Evolutionary conservation across 306 rosid genomes (phyloP), one percentile per base, ranked within the genome.

Genomic region (Erythrophleum fordii): DNA sequence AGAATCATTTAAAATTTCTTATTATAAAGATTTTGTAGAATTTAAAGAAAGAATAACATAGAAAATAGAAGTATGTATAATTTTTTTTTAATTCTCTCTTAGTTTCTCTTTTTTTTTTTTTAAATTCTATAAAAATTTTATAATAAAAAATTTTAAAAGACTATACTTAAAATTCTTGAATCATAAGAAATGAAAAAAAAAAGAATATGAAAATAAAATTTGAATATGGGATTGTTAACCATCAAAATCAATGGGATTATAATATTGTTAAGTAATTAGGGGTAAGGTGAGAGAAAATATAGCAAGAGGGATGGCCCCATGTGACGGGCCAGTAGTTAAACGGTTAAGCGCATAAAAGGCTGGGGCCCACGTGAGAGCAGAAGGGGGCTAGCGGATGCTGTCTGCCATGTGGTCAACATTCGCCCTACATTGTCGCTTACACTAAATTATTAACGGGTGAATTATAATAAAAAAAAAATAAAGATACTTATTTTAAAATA

Each of bases 341-440:
- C 39, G 65, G 71, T 46, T 48, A 58, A 78, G 77, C 23, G 59
- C 46, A 25, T 10, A 29, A 20, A 26, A 55, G 75, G 42, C n/a
- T 72, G 88, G 93, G 98, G 59, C 91, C 97, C 91, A 87, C 85
- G 42, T 77, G 70, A 72, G 44, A 58, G 75, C 41, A 73, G 73
- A 84, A 73, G 76, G 72, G 78, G 78, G 74, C 49, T 35, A 78
- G 78, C 77, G 29, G 88, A 84, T 76, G 89, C 84, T 92, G 98
- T 91, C 97, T 88, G 91, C 97, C 95, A 95, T 97, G 97, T 92
- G 95, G 87, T 85, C 85, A 91, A 87, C 97, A 92, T 31, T 86
- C 89, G 86, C 77, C 92, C 98, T 88, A 88, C 91, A 82, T 82
- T 87, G 89, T 86, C 90, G 97, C 95, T 41, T 70, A 64, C 90